Evolutionary conservation across 768 basidiomycete genomes (phyloP).

Genomic region (Lentinula aciculospora): DNA sequence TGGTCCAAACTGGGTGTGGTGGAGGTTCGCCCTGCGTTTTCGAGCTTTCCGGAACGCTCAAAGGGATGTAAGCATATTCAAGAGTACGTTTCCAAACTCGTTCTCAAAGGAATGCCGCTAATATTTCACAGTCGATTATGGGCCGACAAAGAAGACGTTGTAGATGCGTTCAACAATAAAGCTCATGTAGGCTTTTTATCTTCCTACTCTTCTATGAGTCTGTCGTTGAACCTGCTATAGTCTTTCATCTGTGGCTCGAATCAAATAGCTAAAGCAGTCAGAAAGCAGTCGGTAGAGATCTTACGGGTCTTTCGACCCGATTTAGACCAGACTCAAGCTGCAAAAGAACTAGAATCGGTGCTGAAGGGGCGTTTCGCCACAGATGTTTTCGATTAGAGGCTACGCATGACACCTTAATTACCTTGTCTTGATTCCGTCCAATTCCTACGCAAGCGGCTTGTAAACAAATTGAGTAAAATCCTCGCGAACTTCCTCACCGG

Average conservation of each 20-base stretch:
- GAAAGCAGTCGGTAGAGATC: conserved; percentile 28
- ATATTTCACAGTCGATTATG: conserved; percentile 31
- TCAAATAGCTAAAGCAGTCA: conserved; percentile 32
- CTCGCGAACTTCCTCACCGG: too few species aligned
- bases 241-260: conserved; percentile 40
- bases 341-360: conserved; percentile 24
- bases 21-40: conserved; percentile 40
- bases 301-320: conserved; percentile 20
- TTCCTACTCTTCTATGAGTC: neutral
- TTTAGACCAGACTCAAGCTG: conserved; percentile 21
- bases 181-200: conserved; percentile 25
- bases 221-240: conserved; percentile 11
- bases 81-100: too few species aligned
- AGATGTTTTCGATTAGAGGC: conserved; percentile 41
- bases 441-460: too few species aligned
- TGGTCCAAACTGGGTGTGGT: conserved; percentile 38
- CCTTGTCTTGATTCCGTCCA: neutral
- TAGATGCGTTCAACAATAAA: conserved; percentile 22
- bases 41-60: conserved; percentile 20
- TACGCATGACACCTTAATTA: neutral
- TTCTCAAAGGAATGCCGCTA: too few species aligned
- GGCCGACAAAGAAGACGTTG: conserved; percentile 33
- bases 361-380: conserved; percentile 36
- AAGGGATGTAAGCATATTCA: conserved; percentile 33
- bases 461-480: too few species aligned